Evolutionary conservation across 148 eudicot species (phyloP), one percentile per base, ranked within the genome.

Genomic region (Rhododendron ferrugineum): DNA sequence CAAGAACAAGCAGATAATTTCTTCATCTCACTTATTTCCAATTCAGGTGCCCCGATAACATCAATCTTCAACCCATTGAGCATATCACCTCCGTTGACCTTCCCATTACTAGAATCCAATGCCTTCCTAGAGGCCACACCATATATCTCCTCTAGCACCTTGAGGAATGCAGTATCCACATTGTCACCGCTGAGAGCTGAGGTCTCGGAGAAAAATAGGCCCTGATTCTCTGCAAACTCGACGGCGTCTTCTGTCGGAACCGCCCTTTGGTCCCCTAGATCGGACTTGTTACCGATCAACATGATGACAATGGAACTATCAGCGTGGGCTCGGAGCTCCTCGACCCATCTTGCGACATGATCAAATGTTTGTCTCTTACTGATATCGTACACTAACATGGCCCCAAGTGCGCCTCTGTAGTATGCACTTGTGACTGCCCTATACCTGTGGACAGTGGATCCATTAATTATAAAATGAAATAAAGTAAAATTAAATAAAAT

Each of bases 381-480:
- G 72, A 93, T 92, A 88, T 94, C 98, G 86, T 94, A 94, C 49
- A 93, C 96, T 73, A 94, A 87, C 85, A 95, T 90, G 46, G 98
- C 98, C 60, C 98, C 98, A 34, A 95, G 83, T 70, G 98, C 98
- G 32, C 98, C 98, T 84, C 98, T 91, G 89, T 95, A 95, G 87
- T 95, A 95, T 81, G 98, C 98, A 87, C 98, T 95, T 85, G 98
- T 95, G 72, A 95, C 98, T 46, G 98, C 98, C 87, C 98, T 86
- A 84, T 93, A 95, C 91, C 98, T 92, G 80, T 50, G 10, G 13
- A 40, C 8, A 40, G 44, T 40, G 44, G 6, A 40, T 40, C 44
- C 44, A 40, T 40, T 40, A 40, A 40, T 40, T 40, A 40, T 40
- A 6, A 40, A 40, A 40, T 40, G 8, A 40, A 40, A 40, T 40